phyloP scores from a whole-genome alignment of 2,329 filamentous ascomycete species.

The Fusarium bulbicola region DNA sequence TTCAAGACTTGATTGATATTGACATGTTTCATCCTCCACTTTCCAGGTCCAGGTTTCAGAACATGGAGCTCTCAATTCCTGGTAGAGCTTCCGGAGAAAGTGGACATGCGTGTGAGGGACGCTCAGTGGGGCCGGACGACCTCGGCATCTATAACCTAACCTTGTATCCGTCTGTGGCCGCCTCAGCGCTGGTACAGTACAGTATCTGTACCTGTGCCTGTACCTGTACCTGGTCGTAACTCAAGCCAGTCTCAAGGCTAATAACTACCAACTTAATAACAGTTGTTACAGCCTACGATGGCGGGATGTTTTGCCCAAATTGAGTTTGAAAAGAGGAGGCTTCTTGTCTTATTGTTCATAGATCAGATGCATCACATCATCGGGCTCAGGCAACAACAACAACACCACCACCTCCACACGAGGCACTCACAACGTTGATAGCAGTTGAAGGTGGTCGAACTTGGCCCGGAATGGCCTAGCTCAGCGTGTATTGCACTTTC shows the following conservation, averaged over 20 bases:
- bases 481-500: background rate
- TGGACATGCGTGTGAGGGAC: conserved; percentile 8
- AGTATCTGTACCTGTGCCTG: no score
- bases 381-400: conserved; percentile 28
- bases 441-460: background rate
- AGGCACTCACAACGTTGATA: conserved; percentile 16
- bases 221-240: background rate
- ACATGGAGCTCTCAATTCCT: background rate
- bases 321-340: conserved; percentile 13
- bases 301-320: conserved; percentile 5
- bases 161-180: background rate
- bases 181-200: no score
- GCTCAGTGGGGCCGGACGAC: conserved; percentile 25
- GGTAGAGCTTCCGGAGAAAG: conserved; percentile 16
- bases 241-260: conserved; percentile 7
- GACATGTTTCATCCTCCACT: conserved; percentile 3
- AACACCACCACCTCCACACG: conserved; percentile 20
- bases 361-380: conserved; percentile 14
- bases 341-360: background rate
- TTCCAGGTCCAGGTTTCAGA: background rate
- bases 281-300: conserved; percentile 3
- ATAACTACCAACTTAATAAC: background rate
- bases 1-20: background rate
- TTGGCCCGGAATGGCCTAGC: conserved; percentile 21
- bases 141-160: conserved; percentile 7